Evolutionary conservation across 495 filamentous ascomycete genomes (phyloP), one percentile per base, ranked within the genome.

Genomic region (Penicillium flavigenum): DNA sequence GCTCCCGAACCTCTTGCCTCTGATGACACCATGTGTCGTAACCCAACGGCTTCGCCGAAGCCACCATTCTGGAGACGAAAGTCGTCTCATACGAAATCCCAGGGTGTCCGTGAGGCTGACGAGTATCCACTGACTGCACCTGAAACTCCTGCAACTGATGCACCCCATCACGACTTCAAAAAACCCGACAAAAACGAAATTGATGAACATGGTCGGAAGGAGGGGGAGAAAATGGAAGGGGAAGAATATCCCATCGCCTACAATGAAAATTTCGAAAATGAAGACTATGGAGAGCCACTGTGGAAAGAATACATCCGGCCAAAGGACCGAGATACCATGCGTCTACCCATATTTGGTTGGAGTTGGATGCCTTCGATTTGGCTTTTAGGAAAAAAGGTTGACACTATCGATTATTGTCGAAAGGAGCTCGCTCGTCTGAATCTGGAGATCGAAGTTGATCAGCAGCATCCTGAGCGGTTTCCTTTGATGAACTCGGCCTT

Each of bases 401-500:
- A 98, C 70, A 95, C 88, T 2, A 97, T 98, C 60, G 89, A 96
- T 66, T 88, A 90, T 72, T 95, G 91, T 65, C 88, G 94, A 19
- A 85, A 85, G 61, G 91, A 97, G 69, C 71, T 98, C 17, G 93
- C 95, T 41, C 86, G 88, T 19, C 77, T 98, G 26, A 98, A 98
- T 63, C 53, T 92, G 51, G 95, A 98, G 72, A 96, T 98, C 51
- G 93, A 97, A 67, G 74, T 87, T 32, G 95, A 98, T 63, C 95
- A 98, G 65, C 78, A 86, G 61, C 80, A 91, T 32, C 89, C 88
- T 0, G 93, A 97, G 62, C 85, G 85, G 29, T 98, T 89, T 58
- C 95, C 94, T 2, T 76, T 93, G 52, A 96, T 98, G 93, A 97
- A 92, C 64, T 96, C 95, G 12, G 94, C 94, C 14, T 98, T 98